Evolutionary conservation across 768 basidiomycete genomes (phyloP).

Genomic region (Dendrothele bispora): DNA sequence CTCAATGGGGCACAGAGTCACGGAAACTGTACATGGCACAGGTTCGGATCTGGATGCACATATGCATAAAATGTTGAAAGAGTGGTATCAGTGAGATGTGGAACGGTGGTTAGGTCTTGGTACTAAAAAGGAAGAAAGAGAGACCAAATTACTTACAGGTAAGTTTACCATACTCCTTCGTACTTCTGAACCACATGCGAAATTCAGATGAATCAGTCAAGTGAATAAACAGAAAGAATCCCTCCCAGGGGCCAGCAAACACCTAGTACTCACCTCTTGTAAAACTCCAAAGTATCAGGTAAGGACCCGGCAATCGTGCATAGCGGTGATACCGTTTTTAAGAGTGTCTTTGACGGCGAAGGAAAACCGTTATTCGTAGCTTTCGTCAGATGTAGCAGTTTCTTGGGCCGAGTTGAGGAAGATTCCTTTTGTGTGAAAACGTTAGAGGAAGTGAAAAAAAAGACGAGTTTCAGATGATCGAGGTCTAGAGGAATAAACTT

Average conservation of each 20-base stretch:
- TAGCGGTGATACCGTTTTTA: constrained; percentile 4
- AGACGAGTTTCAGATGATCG: background rate
- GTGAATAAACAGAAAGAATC: too few species aligned
- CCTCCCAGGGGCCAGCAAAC: too few species aligned
- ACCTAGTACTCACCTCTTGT: background rate
- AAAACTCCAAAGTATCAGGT: constrained; percentile 3
- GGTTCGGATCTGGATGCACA: background rate
- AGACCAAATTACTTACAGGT: background rate
- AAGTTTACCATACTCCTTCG: background rate
- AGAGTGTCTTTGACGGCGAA: constrained; percentile 1
- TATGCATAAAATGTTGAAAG: background rate
- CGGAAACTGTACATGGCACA: constrained; percentile 3
- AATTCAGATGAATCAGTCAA: too few species aligned
- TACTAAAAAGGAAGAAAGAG: background rate
- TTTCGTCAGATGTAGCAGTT: background rate
- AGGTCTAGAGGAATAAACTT: too few species aligned
- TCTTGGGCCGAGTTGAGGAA: constrained; percentile 4
- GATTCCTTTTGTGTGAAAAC: background rate
- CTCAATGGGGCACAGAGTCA: constrained; percentile 1
- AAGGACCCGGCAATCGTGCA: constrained; percentile 7
- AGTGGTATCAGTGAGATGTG: too few species aligned
- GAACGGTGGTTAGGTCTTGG: too few species aligned
- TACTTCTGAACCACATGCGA: too few species aligned
- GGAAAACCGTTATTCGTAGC: background rate
- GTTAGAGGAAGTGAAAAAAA: background rate